Base-by-base conservation (phyloP, 305 asterid species). In the Fraxinus greggii region DNA sequence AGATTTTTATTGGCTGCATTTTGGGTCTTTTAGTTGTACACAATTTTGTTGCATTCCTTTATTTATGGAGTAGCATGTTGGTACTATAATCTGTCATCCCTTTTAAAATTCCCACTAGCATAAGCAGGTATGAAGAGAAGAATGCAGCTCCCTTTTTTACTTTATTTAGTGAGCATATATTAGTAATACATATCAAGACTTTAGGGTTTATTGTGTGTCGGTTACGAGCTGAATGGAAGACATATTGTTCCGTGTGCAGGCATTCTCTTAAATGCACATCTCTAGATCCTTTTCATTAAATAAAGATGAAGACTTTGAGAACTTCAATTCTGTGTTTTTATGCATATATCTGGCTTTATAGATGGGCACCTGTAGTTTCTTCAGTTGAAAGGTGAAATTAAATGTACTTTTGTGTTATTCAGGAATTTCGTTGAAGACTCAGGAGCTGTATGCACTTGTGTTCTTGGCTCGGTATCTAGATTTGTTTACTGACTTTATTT, bases 351-450 rank as follows among this genome's bases (percentile, higher is more conserved):
- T 63, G 15, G 31, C 72, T 23, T 63, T 24, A 24, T 63, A 2
- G 31, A 61, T 21, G 32, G 32, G 72, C 12, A 63, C 9, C 2
- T 23, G 32, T 24, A 63, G 32, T 82, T 19, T 24, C n/a, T 48
- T 82, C 74, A 17, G 36, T 59, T 73, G 79, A 54, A 75, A 48
- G 36, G 38, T 79, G 83, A 28, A 77, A 77, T 79, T 86, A 76
- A 88, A 69, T 69, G 51, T 69, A 7, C 76, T 45, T 85, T 42
- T 42, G 45, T 38, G 45, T 45, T 81, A 12, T 76, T 28, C 92
- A 94, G 98, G 98, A 78, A 87, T 94, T 82, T 94, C 98, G n/a
- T 84, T 93, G 85, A 94, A 93, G 95, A 94, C 98, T 24, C 98
- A 94, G 89, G 97, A 93, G 89, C 77, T 95, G 86, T 95, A 90